Percentiles rank a stretch among this genome's conserved stretches.
Evolutionary conservation across 148 eudicot species (phyloP).

Genomic region (Persicaria maculosa): DNA sequence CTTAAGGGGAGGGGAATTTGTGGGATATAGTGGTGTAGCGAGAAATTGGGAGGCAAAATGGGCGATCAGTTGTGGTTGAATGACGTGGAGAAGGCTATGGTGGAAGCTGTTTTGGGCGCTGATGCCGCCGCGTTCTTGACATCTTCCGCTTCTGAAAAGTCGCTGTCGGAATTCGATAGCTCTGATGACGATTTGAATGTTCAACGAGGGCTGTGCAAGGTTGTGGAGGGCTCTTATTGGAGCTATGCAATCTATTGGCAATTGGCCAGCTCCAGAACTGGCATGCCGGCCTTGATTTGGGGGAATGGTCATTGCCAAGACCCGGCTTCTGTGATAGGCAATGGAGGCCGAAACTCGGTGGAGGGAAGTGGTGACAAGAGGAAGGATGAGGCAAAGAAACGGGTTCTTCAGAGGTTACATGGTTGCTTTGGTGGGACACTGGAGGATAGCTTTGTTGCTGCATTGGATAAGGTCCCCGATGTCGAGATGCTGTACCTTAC

Average conservation of each 20-base stretch:
- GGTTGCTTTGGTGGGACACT: constrained; percentile 63
- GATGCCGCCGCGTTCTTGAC: constrained; percentile 63
- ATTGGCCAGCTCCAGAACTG: constrained; percentile 63
- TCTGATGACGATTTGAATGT: constrained; percentile 54
- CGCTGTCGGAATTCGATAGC: constrained; percentile 49
- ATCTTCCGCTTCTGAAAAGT: constrained; percentile 41
- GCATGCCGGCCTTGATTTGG: constrained; percentile 88
- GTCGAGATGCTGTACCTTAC: constrained; percentile 80
- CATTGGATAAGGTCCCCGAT: constrained; percentile 79
- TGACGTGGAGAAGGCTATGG: constrained; percentile 55
- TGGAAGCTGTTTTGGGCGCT: constrained; percentile 60
- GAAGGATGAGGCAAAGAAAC: constrained; percentile 14
- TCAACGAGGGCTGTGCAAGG: constrained; percentile 51
- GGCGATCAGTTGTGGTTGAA: constrained; percentile 46
- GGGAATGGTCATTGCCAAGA: constrained; percentile 82
- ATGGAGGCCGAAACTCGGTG: constrained; percentile 22
- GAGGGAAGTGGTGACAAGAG: constrained; percentile 23
- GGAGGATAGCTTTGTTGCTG: constrained; percentile 71
- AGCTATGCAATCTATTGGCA: constrained; percentile 91
- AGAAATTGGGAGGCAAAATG: constrained; percentile 27
- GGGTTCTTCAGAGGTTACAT: constrained; percentile 54
- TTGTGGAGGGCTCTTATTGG: constrained; percentile 81
- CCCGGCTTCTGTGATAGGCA: constrained; percentile 13
- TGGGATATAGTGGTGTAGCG: background rate
- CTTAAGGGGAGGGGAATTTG: background rate